Percentiles rank a stretch among this genome's conserved stretches.
Evolutionary conservation across 129 eudicot species (phyloP).

Genomic region (Dittrichia graveolens): DNA sequence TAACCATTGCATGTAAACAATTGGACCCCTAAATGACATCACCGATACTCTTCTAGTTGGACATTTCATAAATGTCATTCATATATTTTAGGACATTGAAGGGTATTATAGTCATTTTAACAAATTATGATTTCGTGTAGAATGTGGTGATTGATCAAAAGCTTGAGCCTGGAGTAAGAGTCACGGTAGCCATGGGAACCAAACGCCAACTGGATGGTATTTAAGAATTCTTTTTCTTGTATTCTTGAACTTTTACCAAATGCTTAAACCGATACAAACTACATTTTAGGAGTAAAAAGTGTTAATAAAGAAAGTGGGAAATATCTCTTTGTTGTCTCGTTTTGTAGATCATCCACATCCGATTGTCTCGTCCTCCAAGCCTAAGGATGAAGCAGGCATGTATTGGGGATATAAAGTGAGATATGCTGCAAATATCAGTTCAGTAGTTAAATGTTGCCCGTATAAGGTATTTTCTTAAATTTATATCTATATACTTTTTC

Average conservation of each 20-base stretch:
- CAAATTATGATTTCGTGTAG: slow-evolving; percentile 48
- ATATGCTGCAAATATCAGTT: slow-evolving; percentile 81
- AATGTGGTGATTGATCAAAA: slow-evolving; percentile 75
- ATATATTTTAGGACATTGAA: slow-evolving; percentile 16
- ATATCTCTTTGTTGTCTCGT: too few relatives aligned
- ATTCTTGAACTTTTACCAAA: slow-evolving; percentile 5
- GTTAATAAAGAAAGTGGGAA: too few relatives aligned
- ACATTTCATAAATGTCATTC: not conserved
- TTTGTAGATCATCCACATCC: slow-evolving; percentile 56
- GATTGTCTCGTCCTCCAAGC: slow-evolving; percentile 73
- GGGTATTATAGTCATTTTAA: too few relatives aligned
- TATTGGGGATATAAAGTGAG: slow-evolving; percentile 97
- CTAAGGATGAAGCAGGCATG: slow-evolving; percentile 71
- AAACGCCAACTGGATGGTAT: slow-evolving; percentile 67
- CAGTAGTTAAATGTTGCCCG: slow-evolving; percentile 64
- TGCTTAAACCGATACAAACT: not conserved
- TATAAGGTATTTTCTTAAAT: slow-evolving; percentile 54
- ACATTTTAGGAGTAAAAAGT: too few relatives aligned
- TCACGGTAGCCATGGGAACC: slow-evolving; percentile 93
- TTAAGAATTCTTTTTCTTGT: slow-evolving; percentile 13
- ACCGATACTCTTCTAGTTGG: not conserved
- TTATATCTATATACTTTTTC: not conserved
- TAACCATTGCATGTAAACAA: not conserved
- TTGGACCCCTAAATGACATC: not conserved
- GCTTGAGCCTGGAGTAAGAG: slow-evolving; percentile 81